Percentiles rank a stretch among this genome's conserved stretches.
Evolutionary conservation across 441 rosid genomes (phyloP).

Genomic region (Arabidopsis lyrata): DNA sequence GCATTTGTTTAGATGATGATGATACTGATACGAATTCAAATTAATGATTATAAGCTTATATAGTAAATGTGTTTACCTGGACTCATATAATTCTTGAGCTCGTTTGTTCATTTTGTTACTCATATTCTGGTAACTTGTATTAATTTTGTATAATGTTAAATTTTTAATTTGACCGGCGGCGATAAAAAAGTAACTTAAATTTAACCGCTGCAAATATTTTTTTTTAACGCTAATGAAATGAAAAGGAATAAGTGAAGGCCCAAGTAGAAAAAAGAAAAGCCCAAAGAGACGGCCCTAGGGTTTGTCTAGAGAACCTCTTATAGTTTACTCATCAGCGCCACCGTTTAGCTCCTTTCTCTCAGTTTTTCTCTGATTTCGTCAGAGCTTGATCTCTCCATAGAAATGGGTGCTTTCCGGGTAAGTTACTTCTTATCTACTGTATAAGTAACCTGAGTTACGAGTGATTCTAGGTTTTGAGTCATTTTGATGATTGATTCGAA

Average conservation of each 20-base stretch:
- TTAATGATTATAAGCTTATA: too few species aligned
- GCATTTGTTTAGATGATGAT: background rate
- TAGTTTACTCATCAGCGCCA: slow-evolving; percentile 33
- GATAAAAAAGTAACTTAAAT: background rate
- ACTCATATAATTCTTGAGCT: too few species aligned
- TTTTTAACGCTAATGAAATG: background rate
- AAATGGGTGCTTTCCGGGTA: slow-evolving; percentile 53
- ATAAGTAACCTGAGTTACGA: background rate
- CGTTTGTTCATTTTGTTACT: too few species aligned
- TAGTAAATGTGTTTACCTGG: too few species aligned
- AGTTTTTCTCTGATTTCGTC: background rate
- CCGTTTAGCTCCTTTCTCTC: slow-evolving; percentile 15
- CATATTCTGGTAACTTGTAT: too few species aligned
- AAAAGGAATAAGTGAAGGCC: background rate
- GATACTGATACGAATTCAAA: background rate
- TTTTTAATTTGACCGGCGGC: too few species aligned
- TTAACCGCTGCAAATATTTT: background rate
- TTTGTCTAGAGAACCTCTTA: slow-evolving; percentile 18
- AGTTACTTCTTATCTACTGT: slow-evolving; percentile 6
- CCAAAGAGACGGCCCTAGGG: slow-evolving; percentile 25
- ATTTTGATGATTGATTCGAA: slow-evolving; percentile 2
- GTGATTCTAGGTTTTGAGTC: background rate
- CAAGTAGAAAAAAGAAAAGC: slow-evolving; percentile 29
- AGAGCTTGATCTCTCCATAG: slow-evolving; percentile 35
- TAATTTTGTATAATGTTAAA: background rate